Conservation (phyloP, 1,139 yeast species). For the Sugiyamaella japonica region DNA sequence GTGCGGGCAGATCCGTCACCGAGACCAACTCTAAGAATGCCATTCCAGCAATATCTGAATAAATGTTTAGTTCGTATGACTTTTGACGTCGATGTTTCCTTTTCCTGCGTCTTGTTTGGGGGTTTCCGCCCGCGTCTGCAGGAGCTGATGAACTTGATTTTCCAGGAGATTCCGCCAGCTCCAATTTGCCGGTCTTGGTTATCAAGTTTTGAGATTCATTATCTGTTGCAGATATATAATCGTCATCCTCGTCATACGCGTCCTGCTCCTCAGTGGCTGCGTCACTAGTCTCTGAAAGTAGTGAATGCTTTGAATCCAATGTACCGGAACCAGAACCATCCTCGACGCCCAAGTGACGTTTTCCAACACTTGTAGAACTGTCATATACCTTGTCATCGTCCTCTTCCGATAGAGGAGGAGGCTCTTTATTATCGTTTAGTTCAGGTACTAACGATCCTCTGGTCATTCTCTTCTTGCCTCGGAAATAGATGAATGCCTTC, state of each 20-base stretch:
- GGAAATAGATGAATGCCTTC: conserved; percentile 20
- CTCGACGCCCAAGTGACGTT: not conserved
- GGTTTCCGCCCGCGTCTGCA: not conserved
- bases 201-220: conserved; percentile 18
- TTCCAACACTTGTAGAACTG: not conserved
- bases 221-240: conserved; percentile 21
- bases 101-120: conserved; percentile 3
- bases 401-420: conserved; percentile 12
- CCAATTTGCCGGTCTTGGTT: not conserved
- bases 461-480: conserved; percentile 1
- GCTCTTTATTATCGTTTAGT: conserved; percentile 20
- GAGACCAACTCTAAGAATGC: conserved; percentile 72
- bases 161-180: not conserved
- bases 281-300: conserved; percentile 10
- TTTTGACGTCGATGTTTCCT: conserved; percentile 12
- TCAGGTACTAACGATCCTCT: conserved; percentile 8
- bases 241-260: conserved; percentile 14
- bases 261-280: conserved; percentile 8
- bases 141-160: too few relatives aligned
- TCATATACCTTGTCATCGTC: conserved; percentile 8
- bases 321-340: conserved; percentile 1
- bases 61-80: conserved; percentile 40
- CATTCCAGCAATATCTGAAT: conserved; percentile 63
- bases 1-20: conserved; percentile 53
- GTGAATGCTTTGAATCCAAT: not conserved